These are phyloP conservation scores for Sporothrix pallida DNA, from an alignment of 2,329 filamentous ascomycete species.

Conservation along the genomic window DNA sequence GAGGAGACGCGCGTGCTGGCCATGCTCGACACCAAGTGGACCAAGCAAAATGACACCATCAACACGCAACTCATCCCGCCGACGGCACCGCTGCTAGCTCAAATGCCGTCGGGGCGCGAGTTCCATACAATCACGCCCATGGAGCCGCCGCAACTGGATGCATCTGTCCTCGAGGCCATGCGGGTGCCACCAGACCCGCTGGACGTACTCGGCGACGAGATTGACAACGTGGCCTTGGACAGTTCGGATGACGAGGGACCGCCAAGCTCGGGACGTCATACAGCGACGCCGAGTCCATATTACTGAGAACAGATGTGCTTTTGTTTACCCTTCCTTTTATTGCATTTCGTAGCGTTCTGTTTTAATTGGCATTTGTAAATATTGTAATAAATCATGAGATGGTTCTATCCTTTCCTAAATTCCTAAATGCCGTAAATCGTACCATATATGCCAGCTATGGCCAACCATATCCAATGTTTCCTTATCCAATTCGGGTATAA, in stretches of 20 bases:
- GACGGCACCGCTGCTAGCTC: conserved; percentile 71
- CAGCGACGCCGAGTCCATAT: conserved; percentile 27
- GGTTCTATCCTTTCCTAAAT: background rate
- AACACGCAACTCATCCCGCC: conserved; percentile 80
- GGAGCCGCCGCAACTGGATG: conserved; percentile 67
- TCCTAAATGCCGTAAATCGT: background rate
- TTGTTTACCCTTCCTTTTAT: background rate
- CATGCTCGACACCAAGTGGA: conserved; percentile 88
- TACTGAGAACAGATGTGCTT: background rate
- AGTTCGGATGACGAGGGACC: conserved; percentile 54
- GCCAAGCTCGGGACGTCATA: background rate
- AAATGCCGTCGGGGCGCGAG: conserved; percentile 86
- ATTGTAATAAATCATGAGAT: background rate
- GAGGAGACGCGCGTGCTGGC: conserved; percentile 87
- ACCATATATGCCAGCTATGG: background rate
- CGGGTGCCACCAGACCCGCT: conserved; percentile 56
- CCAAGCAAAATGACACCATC: conserved; percentile 91
- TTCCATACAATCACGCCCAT: conserved; percentile 77
- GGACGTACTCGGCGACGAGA: conserved; percentile 51
- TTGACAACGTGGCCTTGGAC: conserved; percentile 39
- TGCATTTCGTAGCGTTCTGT: background rate
- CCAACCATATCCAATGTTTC: background rate
- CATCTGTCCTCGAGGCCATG: conserved; percentile 67
- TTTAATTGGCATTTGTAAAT: background rate
- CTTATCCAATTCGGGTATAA: conserved; percentile 7